Conservation (phyloP, 306 rosid species). For the Rubus parviflorus region DNA sequence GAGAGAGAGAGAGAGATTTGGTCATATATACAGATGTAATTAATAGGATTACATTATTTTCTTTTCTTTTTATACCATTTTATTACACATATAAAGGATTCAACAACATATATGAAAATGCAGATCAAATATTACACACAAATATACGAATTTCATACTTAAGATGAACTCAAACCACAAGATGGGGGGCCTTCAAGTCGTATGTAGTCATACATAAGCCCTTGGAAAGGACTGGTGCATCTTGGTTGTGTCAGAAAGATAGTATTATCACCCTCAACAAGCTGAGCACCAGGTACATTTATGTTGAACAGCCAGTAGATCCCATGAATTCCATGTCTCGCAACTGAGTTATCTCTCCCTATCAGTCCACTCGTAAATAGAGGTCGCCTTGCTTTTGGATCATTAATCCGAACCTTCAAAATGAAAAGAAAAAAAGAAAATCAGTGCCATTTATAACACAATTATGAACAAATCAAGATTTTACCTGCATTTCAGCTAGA, state of each 20-base stretch:
- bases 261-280: slow-evolving; percentile 71
- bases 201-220: slow-evolving; percentile 83
- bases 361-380: slow-evolving; percentile 82
- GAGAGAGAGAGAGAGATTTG: background rate
- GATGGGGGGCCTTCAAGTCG: slow-evolving; percentile 76
- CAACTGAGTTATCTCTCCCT: slow-evolving; percentile 89
- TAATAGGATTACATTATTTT: background rate
- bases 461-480: too few relatives aligned
- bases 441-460: background rate
- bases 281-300: slow-evolving; percentile 40
- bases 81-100: background rate
- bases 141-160: slow-evolving; percentile 4
- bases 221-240: slow-evolving; percentile 73
- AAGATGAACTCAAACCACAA: slow-evolving; percentile 10
- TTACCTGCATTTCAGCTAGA: slow-evolving; percentile 79
- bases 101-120: background rate
- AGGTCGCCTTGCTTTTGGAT: slow-evolving; percentile 54
- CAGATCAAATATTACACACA: background rate
- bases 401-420: slow-evolving; percentile 70
- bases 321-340: slow-evolving; percentile 95
- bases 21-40: background rate
- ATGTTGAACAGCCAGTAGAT: slow-evolving; percentile 68
- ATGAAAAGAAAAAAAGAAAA: background rate
- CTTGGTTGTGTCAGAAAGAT: slow-evolving; percentile 74
- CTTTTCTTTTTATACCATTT: background rate